Base-by-base conservation (phyloP, 371 early-diverging fungal genomes). In the Parasitella parasitica region DNA sequence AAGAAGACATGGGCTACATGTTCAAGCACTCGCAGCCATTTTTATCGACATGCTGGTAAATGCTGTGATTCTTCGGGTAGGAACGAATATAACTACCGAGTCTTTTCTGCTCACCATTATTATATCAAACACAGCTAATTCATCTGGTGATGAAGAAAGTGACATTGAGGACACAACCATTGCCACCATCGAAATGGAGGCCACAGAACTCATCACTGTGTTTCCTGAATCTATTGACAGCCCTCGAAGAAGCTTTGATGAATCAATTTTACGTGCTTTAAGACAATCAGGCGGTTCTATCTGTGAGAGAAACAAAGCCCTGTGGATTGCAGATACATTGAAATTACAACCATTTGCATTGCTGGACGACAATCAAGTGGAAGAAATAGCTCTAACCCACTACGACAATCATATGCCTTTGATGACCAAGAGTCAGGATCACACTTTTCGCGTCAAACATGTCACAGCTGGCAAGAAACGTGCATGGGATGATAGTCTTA, bases 311-410 rank as follows among this genome's bases (percentile, higher is more conserved):
- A 54, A 54, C 24, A 37, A 54, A 22, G 37, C 54, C 37, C 35
- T 54, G 41, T 63, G 63, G 63, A 63, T 63, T 18, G 38, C 18
- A 39, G 57, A 63, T 50, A 63, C 38, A 32, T 52, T 63, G 57
- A 52, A 55, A 38, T 63, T 63, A 50, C 20, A 63, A 53, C 63
- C 63, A 48, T 63, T 63, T 57, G 51, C 63, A 39, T 27, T 57
- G 24, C 38, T 63, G 41, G 49, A 51, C 43, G 51, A 57, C 57
- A 51, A 51, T 57, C 52, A 50, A 57, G 50, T 41, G 57, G 57
- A 63, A 56, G 57, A 63, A 63, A 52, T 51, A 15, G 63, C 63
- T 51, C 57, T 63, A 54, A 37, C 54, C 35, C 54, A 54, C 37
- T 54, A 20, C 35, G 22, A 36, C 24, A 54, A 37, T 54, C 54